A percentile compares a stretch with the other conserved stretches of the same genome.
Evolutionary conservation across 805 yeast species (phyloP).

Genomic region (Suhomyces emberorum): DNA sequence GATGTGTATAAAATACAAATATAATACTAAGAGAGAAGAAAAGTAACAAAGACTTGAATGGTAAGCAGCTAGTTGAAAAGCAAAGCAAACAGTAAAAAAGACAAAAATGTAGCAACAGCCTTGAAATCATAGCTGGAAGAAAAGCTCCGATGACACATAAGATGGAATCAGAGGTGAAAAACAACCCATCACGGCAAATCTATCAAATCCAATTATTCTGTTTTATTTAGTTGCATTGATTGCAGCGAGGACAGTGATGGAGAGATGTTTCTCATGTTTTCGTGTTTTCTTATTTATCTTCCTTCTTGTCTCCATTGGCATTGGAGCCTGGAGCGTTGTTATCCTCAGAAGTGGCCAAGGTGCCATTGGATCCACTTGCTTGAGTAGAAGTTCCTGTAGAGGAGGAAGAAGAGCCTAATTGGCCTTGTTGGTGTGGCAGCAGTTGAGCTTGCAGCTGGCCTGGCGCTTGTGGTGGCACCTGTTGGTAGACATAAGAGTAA

Average conservation of each 20-base stretch:
- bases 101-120: too few species aligned
- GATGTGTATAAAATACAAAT: not conserved
- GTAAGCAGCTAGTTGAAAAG: not conserved
- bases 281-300: not conserved
- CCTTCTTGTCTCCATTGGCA: constrained; percentile 3
- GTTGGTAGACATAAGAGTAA: constrained; percentile 10
- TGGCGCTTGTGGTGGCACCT: constrained; percentile 2
- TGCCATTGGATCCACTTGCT: not conserved
- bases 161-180: too few species aligned
- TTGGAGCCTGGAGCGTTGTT: not conserved
- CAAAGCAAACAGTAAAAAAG: too few species aligned
- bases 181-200: not conserved
- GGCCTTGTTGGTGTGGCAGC: constrained; percentile 2
- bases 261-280: too few species aligned
- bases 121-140: too few species aligned
- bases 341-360: constrained; percentile 1
- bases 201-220: not conserved
- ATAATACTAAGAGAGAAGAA: not conserved
- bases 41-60: not conserved
- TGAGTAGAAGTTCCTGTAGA: constrained; percentile 1
- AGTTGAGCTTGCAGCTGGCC: constrained; percentile 3
- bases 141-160: too few species aligned
- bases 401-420: not conserved
- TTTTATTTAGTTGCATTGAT: too few species aligned
- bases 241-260: too few species aligned